Percentiles rank a stretch among this genome's conserved stretches.
phyloP scores from a whole-genome alignment of 1,139 yeast genomes.

The Yamadazyma oceani region DNA sequence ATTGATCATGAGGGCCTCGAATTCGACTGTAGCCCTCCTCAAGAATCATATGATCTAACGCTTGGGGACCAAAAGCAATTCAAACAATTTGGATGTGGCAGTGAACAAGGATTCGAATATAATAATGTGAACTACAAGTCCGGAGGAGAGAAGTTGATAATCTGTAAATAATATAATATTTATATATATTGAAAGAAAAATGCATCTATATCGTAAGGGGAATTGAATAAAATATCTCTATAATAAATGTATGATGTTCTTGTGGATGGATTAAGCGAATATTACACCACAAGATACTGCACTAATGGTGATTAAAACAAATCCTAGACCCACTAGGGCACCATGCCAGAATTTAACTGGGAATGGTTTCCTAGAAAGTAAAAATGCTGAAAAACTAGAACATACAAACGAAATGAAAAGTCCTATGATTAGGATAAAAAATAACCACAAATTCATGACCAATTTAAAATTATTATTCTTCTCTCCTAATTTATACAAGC shows the following conservation, averaged over 20 bases:
- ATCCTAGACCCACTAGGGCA: conserved; percentile 11
- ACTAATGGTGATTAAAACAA: conserved; percentile 9
- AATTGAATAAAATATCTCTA: too few species aligned
- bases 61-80: conserved; percentile 14
- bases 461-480: conserved; percentile 23
- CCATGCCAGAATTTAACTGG: conserved; percentile 14
- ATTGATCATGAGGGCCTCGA: conserved; percentile 10
- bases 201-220: too few species aligned
- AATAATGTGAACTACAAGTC: conserved; percentile 43
- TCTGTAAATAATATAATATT: conserved; percentile 2
- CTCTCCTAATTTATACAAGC: conserved; percentile 26
- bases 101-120: conserved; percentile 44
- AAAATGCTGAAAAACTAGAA: conserved; percentile 14
- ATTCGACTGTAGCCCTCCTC: conserved; percentile 37
- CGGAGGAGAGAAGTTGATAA: conserved; percentile 35
- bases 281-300: conserved; percentile 5
- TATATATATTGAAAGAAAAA: too few species aligned
- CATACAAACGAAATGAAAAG: conserved; percentile 33
- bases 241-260: too few species aligned
- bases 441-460: conserved; percentile 33
- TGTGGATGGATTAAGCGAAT: too few species aligned
- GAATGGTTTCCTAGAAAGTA: conserved; percentile 13
- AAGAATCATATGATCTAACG: conserved; percentile 21
- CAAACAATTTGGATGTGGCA: conserved; percentile 44
- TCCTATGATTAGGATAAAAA: conserved; percentile 35